These are phyloP conservation scores for Spongospora subterranea DNA, from an alignment of 208 protist species.

Conservation along the genomic window DNA sequence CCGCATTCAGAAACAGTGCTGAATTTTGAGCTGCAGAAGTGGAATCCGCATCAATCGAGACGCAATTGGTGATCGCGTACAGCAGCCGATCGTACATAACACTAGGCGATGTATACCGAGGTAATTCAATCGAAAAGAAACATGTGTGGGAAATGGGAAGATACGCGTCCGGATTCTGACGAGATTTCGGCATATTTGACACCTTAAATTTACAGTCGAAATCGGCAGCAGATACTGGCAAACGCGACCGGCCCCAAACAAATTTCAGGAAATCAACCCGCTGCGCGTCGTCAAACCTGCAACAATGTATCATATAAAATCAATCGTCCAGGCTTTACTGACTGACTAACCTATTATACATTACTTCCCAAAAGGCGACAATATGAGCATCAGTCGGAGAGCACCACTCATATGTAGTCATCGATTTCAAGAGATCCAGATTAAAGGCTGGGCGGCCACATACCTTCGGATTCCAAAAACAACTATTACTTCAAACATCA, in stretches of 20 bases:
- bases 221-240: slow-evolving; percentile 19
- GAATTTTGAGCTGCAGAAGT: slow-evolving; percentile 46
- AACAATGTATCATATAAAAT: background rate
- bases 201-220: slow-evolving; percentile 60
- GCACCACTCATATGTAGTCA: slow-evolving; percentile 58
- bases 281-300: slow-evolving; percentile 57
- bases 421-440: slow-evolving; percentile 19
- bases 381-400: slow-evolving; percentile 54
- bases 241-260: slow-evolving; percentile 57
- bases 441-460: slow-evolving; percentile 20
- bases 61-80: slow-evolving; percentile 66
- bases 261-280: slow-evolving; percentile 58
- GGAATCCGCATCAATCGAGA: slow-evolving; percentile 66
- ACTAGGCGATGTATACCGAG: slow-evolving; percentile 61
- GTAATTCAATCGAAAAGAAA: slow-evolving; percentile 68
- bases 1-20: background rate
- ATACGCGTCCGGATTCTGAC: slow-evolving; percentile 8
- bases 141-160: slow-evolving; percentile 66
- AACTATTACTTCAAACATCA: background rate
- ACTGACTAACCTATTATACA: background rate
- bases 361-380: slow-evolving; percentile 52
- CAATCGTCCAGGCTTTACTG: background rate
- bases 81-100: slow-evolving; percentile 58
- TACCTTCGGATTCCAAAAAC: slow-evolving; percentile 21
- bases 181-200: slow-evolving; percentile 31